phyloP scores from a whole-genome alignment of 208 protist species.

The Leishmania arabica region DNA sequence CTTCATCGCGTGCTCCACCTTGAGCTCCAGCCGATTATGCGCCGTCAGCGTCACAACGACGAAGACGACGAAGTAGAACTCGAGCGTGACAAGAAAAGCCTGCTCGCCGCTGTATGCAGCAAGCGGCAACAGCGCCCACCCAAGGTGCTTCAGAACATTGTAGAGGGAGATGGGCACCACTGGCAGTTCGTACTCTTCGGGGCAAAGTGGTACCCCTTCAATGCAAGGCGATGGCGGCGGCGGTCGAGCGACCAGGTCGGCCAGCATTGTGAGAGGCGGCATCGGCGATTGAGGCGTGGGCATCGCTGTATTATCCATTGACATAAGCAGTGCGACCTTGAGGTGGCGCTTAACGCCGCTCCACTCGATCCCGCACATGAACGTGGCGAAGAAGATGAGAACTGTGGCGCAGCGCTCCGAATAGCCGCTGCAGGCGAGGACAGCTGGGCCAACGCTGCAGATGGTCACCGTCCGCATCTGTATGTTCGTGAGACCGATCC shows the following conservation, averaged over 20 bases:
- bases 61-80: constrained; percentile 63
- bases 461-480: constrained; percentile 65
- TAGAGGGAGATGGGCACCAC: constrained; percentile 48
- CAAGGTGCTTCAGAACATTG: constrained; percentile 50
- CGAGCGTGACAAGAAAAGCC: constrained; percentile 39
- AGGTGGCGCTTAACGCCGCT: constrained; percentile 80
- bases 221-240: constrained; percentile 26
- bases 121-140: constrained; percentile 50
- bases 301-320: constrained; percentile 11
- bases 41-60: constrained; percentile 60
- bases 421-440: constrained; percentile 42
- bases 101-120: constrained; percentile 44
- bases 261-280: constrained; percentile 6
- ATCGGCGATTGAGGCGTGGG: not conserved
- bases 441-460: constrained; percentile 47
- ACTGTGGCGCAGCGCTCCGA: constrained; percentile 43
- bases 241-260: constrained; percentile 15
- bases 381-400: constrained; percentile 51
- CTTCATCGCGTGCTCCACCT: constrained; percentile 35
- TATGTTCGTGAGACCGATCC: constrained; percentile 50
- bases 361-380: constrained; percentile 76
- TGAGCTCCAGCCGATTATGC: constrained; percentile 49
- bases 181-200: constrained; percentile 63
- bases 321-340: constrained; percentile 71
- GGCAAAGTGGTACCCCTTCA: constrained; percentile 27